Base-by-base conservation (phyloP, 306 rosid genomes). In the Lathyrus sativus region DNA sequence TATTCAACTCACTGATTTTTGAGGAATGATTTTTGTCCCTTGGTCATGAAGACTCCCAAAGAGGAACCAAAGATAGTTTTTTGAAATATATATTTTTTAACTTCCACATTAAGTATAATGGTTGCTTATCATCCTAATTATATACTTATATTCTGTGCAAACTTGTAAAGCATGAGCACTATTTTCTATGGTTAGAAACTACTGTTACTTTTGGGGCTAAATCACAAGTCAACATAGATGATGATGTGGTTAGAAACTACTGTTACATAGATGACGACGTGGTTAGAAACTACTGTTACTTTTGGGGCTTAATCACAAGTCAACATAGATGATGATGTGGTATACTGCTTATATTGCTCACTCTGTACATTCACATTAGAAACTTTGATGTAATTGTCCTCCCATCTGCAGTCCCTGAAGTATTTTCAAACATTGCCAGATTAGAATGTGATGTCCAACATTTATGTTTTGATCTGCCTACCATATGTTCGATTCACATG, bases 381-480 rank as follows among this genome's bases (percentile, higher is more conserved):
- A 38, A 28, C 26, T 48, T 3, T 65, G 19, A 55, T n/a, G 13
- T 38, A 49, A 13, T 37, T 45, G 29, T 37, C 37, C 11, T 59
- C 65, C 15, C 5, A 48, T 77, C 15, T 49, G 6, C 50, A 5
- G 12, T 38, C 9, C 41, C 58, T 51, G 51, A 71, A 54, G 38
- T 18, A 39, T 22, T 49, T 48, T 41, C 50, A 18, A 71, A 17
- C 24, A n/a, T 71, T 43, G 44, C 37, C 59, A 77, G 41, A 49
- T 77, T 38, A 60, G 33, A 65, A 37, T 33, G 42, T 58, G 62
- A 59, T 78, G 65, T 38, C 61, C 61, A 42, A 41, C 74, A 66
- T 59, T 72, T 50, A 48, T 77, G 61, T 71, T 65, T 65, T 48
- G 62, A 63, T 65, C 53, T 33, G 12, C 53, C 37, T 45, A 14